These are phyloP conservation scores for Eutrema yunnanense DNA, from an alignment of 345 rosid genomes.

Conservation along the genomic window DNA sequence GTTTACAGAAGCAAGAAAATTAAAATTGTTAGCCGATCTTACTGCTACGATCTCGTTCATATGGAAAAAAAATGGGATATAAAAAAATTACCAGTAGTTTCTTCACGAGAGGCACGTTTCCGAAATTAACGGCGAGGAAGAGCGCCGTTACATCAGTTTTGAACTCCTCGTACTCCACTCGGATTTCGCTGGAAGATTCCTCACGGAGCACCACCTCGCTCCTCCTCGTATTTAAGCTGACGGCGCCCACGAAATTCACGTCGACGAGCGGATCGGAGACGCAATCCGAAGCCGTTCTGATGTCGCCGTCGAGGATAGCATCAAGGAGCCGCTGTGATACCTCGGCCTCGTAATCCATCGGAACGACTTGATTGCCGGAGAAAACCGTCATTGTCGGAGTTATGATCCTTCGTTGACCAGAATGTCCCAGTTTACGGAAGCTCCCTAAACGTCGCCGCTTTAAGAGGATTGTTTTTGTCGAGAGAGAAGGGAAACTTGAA, in stretches of 20 bases:
- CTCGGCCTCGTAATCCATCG: constrained; percentile 80
- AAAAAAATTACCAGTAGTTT: constrained; percentile 54
- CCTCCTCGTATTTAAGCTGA: constrained; percentile 61
- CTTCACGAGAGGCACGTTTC: constrained; percentile 76
- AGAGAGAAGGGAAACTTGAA: constrained; percentile 40
- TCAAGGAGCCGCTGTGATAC: constrained; percentile 84
- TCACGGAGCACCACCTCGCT: constrained; percentile 61
- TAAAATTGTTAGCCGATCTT: not conserved
- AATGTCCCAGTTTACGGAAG: not conserved
- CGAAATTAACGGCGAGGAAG: constrained; percentile 77
- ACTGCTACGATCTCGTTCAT: not conserved
- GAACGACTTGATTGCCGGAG: constrained; percentile 86
- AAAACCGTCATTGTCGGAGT: constrained; percentile 60
- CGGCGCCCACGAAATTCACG: constrained; percentile 84
- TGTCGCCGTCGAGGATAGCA: constrained; percentile 60
- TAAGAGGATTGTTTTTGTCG: constrained; percentile 13
- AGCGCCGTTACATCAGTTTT: constrained; percentile 91
- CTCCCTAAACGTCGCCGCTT: constrained; percentile 5
- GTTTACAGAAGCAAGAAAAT: not conserved
- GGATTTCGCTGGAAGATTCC: constrained; percentile 58
- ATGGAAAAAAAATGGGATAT: not conserved
- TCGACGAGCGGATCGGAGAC: constrained; percentile 68
- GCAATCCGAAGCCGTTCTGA: constrained; percentile 52
- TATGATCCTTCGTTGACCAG: constrained; percentile 5
- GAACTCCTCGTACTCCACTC: constrained; percentile 71